Base-by-base conservation (phyloP, 1,284 basidiomycete species). In the Cutaneotrichosporon dermatis region DNA sequence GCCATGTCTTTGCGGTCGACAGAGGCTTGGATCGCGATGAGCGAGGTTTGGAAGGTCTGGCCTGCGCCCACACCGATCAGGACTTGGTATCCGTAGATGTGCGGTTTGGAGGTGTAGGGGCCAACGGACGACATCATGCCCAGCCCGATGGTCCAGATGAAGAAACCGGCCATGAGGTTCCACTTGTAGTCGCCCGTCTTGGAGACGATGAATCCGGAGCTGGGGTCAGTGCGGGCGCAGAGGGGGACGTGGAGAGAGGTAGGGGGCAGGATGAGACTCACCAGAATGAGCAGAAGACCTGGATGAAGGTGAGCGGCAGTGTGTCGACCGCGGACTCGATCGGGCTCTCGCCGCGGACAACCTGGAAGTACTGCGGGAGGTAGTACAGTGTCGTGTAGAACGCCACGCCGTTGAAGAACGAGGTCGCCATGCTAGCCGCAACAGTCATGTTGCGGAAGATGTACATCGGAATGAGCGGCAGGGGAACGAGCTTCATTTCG, bases 371-470 rank as follows among this genome's bases (percentile, higher is more conserved):
- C 65, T 88, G 86, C 1, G 87, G 87, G 0, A 89, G 61, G 39
- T 63, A 67, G 56, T 67, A 67, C 12, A 67, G 58, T 16, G 59
- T 62, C 1, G 57, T 54, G 55, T 64, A 64, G 57, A 55, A 55
- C 1, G 53, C 73, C 79, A 57, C 70, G 83, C 87, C 86, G 83
- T 70, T 84, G 4, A 67, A 77, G 68, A 88, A 86, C 79, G 86
- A 87, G 6, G 83, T 79, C 51, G 85, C 82, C 64, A 87, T 86
- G 4, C 87, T 84, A 0, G 86, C 87, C 0, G 81, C 80, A 0
- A 89, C 87, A 0, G 88, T 90, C 35, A 76, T 65, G 61, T 86
- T 80, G 62, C 81, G 83, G 79, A 89, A 90, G 46, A 90, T 88
- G 70, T 84, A 83, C 82, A 87, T 60, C 5, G 86, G 86, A 1